phyloP scores from a whole-genome alignment of 2,329 filamentous ascomycete genomes.

The Ramularia collo-cygni region DNA sequence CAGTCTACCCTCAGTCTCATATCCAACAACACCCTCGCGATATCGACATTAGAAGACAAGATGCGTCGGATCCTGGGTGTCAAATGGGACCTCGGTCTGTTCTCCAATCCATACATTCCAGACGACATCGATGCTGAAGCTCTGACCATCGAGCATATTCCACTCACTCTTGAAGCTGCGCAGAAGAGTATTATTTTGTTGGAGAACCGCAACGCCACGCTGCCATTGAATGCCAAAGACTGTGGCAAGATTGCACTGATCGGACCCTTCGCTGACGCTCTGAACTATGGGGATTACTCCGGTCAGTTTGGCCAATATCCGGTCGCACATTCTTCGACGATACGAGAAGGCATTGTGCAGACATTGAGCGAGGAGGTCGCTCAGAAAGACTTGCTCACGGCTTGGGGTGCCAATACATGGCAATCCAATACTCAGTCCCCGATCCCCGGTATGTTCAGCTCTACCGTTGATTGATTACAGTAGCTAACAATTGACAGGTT shows the following conservation, averaged over 20 bases:
- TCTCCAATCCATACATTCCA: constrained; percentile 11
- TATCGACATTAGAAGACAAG: constrained; percentile 8
- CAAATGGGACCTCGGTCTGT: constrained; percentile 15
- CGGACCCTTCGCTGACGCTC: constrained; percentile 10
- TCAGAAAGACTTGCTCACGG: constrained; percentile 6
- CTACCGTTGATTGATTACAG: no score
- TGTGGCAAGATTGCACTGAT: constrained; percentile 10
- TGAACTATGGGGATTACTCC: constrained; percentile 16
- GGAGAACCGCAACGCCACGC: constrained; percentile 8
- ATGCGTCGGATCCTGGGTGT: constrained; percentile 11
- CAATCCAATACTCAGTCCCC: constrained; percentile 12
- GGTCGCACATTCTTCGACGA: constrained; percentile 8
- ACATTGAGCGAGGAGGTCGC: constrained; percentile 3
- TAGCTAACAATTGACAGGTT: background rate
- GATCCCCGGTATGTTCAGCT: constrained; percentile 4
- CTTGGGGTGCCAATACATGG: constrained; percentile 15
- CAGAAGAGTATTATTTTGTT: constrained; percentile 13
- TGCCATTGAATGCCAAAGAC: constrained; percentile 5
- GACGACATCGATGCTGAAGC: constrained; percentile 10
- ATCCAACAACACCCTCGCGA: constrained; percentile 4
- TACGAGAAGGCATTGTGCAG: constrained; percentile 10
- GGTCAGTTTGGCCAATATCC: constrained; percentile 15
- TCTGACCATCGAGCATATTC: constrained; percentile 7
- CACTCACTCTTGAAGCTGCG: constrained; percentile 11
- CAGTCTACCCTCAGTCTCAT: constrained; percentile 10